Conservation (phyloP, 202 grass and related monocot species). For the Schoenoplectus tabernaemontani region DNA sequence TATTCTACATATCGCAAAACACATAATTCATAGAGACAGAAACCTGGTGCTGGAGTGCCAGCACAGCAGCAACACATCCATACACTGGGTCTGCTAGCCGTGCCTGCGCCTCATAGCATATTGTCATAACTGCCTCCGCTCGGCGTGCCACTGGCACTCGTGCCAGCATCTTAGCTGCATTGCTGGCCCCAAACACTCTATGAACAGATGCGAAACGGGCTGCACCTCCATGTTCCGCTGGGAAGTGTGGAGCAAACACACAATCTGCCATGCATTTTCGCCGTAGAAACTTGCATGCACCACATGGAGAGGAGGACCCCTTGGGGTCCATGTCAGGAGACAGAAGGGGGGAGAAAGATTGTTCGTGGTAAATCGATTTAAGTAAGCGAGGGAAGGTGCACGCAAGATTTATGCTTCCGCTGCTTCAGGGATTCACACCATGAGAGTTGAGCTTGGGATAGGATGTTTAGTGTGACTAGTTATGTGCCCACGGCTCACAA, state of each 20-base stretch:
- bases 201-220: constrained; percentile 60
- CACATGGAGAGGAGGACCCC: constrained; percentile 43
- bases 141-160: constrained; percentile 42
- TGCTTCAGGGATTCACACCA: constrained; percentile 27
- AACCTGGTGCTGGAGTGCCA: constrained; percentile 78
- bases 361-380: too few species aligned
- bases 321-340: constrained; percentile 8
- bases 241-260: constrained; percentile 79
- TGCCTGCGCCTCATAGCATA: constrained; percentile 91
- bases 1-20: neutral
- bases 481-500: too few species aligned
- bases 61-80: constrained; percentile 75
- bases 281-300: constrained; percentile 85
- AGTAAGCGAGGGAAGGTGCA: too few species aligned
- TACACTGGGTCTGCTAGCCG: constrained; percentile 82
- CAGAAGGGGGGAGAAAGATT: too few species aligned
- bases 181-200: constrained; percentile 79
- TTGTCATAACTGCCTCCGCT: constrained; percentile 49
- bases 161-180: constrained; percentile 80
- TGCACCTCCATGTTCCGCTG: constrained; percentile 25
- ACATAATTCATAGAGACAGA: neutral
- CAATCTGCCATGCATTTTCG: constrained; percentile 56
- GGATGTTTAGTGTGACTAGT: neutral
- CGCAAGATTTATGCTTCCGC: constrained; percentile 26
- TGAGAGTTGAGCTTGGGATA: constrained; percentile 22